These are phyloP conservation scores for Avena insularis DNA, from an alignment of 176 grass and related monocot genomes.

Conservation along the genomic window DNA sequence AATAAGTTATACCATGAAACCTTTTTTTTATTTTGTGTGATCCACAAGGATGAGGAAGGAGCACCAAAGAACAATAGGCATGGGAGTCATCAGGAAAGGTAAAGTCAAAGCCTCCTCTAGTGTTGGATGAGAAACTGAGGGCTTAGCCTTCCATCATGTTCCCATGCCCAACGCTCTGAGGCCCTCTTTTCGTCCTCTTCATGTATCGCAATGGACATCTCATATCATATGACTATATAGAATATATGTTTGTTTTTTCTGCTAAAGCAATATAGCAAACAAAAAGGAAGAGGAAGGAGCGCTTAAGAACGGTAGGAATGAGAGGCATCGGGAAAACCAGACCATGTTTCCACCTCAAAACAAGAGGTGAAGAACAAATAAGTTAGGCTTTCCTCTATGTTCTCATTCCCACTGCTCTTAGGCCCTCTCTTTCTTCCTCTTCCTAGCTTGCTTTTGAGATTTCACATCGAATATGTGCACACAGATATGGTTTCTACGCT, in stretches of 20 bases:
- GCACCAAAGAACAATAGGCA: background rate
- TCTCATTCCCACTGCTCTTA: background rate
- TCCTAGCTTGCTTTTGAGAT: background rate
- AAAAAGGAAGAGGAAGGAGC: slow-evolving; percentile 33
- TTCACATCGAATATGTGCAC: background rate
- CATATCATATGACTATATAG: background rate
- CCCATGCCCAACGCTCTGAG: background rate
- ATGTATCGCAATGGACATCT: background rate
- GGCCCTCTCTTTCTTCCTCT: slow-evolving; percentile 6
- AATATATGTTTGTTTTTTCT: background rate
- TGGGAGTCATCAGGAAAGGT: background rate
- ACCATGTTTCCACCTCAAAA: background rate
- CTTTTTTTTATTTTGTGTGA: background rate
- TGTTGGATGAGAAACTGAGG: background rate
- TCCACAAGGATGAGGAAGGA: background rate
- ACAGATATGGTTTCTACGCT: background rate
- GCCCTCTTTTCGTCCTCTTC: background rate
- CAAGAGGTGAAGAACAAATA: background rate
- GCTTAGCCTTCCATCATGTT: background rate
- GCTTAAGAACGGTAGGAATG: slow-evolving; percentile 32
- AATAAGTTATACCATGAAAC: no score
- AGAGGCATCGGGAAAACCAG: slow-evolving; percentile 29
- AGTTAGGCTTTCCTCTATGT: background rate
- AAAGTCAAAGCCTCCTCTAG: background rate
- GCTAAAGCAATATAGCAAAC: background rate